Evolutionary conservation across 179 eudicot genomes (phyloP).

Genomic region (Corrigiola litoralis): DNA sequence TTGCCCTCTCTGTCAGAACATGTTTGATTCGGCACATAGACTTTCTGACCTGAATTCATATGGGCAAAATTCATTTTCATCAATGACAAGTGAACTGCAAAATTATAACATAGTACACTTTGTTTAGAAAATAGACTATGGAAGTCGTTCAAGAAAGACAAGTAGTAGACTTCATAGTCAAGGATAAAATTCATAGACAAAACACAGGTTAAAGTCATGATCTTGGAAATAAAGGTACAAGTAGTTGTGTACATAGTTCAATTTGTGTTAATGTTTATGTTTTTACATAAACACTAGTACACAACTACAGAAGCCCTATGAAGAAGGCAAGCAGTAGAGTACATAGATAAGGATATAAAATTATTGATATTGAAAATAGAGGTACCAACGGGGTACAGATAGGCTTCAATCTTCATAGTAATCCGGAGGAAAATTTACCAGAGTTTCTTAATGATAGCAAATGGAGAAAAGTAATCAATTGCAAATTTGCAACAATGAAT

Average conservation of each 20-base stretch:
- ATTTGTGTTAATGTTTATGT: too few species aligned
- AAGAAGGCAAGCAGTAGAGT: neutral
- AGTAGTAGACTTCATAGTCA: neutral
- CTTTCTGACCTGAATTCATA: conserved; percentile 58
- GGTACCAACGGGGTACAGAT: neutral
- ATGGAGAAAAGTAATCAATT: neutral
- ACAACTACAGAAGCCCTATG: too few species aligned
- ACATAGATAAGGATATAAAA: neutral
- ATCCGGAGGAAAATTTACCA: neutral
- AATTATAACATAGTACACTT: neutral
- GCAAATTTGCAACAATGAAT: neutral
- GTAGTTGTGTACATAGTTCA: too few species aligned
- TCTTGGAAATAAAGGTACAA: neutral
- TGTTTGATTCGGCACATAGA: conserved; percentile 92
- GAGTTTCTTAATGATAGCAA: neutral
- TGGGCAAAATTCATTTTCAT: neutral
- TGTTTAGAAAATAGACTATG: neutral
- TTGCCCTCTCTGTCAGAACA: conserved; percentile 84
- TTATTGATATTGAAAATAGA: neutral
- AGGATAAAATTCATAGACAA: too few species aligned
- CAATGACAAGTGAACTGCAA: neutral
- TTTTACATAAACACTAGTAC: too few species aligned
- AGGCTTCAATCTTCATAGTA: neutral
- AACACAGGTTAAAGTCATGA: neutral
- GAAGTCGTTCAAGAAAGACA: neutral